Evolutionary conservation across 768 basidiomycete species (phyloP).

Genomic region (Tulasnella sp.): DNA sequence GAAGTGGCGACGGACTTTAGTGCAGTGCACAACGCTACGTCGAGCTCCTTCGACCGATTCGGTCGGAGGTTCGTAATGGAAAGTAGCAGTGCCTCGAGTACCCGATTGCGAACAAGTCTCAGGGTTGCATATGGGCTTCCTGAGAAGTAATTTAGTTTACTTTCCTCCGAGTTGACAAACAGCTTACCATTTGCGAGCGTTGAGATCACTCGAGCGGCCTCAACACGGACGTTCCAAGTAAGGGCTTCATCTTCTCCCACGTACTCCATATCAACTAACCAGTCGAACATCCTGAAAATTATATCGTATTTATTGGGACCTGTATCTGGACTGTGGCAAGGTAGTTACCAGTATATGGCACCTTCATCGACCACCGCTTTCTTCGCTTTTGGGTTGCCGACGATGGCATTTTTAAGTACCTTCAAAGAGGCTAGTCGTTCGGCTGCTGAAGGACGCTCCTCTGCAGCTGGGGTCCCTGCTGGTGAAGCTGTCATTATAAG

Average conservation of each 20-base stretch:
- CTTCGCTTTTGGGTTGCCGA: slow-evolving; percentile 20
- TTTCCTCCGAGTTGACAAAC: neutral
- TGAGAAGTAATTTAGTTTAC: neutral
- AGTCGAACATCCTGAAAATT: slow-evolving; percentile 7
- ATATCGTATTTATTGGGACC: neutral
- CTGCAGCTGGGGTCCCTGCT: neutral
- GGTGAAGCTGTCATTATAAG: neutral
- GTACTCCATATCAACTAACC: neutral
- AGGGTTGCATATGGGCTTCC: neutral
- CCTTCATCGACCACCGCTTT: neutral
- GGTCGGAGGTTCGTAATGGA: slow-evolving; percentile 8
- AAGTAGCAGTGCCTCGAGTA: slow-evolving; percentile 3
- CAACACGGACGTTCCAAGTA: slow-evolving; percentile 8
- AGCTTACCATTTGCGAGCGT: slow-evolving; percentile 15
- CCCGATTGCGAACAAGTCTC: neutral
- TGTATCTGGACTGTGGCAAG: neutral
- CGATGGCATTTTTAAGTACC: slow-evolving; percentile 19
- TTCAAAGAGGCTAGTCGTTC: slow-evolving; percentile 7
- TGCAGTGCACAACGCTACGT: slow-evolving; percentile 13
- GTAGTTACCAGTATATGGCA: neutral
- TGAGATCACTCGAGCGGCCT: slow-evolving; percentile 19
- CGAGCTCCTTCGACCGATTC: slow-evolving; percentile 1
- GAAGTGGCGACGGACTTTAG: slow-evolving; percentile 17
- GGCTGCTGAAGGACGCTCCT: neutral
- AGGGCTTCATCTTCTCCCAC: slow-evolving; percentile 3